Conservation (phyloP, 2,329 filamentous ascomycete genomes). For the Ceratocystis lukuohia region DNA sequence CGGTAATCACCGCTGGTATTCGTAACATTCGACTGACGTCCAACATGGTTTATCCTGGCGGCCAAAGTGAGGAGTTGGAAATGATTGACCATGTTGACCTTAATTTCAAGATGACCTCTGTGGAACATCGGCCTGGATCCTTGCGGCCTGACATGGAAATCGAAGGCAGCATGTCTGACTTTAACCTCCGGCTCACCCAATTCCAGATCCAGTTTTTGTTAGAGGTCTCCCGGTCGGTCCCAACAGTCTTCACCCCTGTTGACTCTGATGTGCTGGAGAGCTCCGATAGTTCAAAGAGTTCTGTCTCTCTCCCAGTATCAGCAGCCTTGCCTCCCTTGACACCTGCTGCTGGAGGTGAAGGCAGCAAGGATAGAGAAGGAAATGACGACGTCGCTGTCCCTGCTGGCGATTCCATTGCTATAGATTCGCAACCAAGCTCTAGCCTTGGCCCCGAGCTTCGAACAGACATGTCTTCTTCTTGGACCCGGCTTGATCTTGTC, state of each 20-base stretch:
- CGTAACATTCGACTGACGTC: constrained; percentile 85
- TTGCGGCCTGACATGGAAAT: constrained; percentile 86
- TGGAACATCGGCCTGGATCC: constrained; percentile 64
- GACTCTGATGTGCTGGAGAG: not conserved
- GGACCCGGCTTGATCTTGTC: constrained; percentile 86
- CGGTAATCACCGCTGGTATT: constrained; percentile 82
- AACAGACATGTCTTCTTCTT: constrained; percentile 54
- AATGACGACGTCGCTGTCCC: constrained; percentile 11
- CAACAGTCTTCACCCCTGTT: constrained; percentile 60
- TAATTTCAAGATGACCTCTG: constrained; percentile 80
- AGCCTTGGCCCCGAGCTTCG: constrained; percentile 55
- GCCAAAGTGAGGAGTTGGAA: constrained; percentile 70
- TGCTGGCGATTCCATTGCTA: not conserved
- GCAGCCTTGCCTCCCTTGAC: constrained; percentile 24
- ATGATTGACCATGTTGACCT: constrained; percentile 96
- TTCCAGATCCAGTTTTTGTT: constrained; percentile 82
- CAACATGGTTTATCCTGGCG: constrained; percentile 65
- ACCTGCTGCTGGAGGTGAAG: constrained; percentile 4
- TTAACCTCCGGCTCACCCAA: constrained; percentile 80
- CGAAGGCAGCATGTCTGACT: constrained; percentile 79
- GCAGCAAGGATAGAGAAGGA: not conserved
- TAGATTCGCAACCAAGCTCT: constrained; percentile 25
- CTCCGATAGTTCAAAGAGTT: not conserved
- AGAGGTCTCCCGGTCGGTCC: constrained; percentile 76
- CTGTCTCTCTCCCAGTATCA: not conserved